Evolutionary conservation across 768 basidiomycete genomes (phyloP).

Genomic region (Lentinula lateritia): DNA sequence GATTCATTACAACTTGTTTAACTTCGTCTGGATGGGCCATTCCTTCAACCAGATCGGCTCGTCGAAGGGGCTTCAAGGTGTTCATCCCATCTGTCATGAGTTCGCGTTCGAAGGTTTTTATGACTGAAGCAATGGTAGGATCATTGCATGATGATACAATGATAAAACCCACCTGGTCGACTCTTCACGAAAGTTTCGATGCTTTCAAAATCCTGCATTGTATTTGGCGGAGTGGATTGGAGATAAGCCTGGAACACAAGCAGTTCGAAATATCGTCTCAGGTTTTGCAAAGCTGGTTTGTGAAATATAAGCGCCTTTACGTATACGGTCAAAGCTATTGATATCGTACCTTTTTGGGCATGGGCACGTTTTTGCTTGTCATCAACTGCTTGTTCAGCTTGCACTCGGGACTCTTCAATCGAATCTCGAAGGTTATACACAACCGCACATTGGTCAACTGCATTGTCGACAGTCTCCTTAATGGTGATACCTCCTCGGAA

Average conservation of each 20-base stretch:
- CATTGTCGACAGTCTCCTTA: slow-evolving; percentile 81
- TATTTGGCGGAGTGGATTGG: slow-evolving; percentile 76
- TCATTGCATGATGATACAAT: background rate
- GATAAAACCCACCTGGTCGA: slow-evolving; percentile 61
- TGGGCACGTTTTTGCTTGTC: slow-evolving; percentile 60
- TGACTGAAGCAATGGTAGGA: slow-evolving; percentile 43
- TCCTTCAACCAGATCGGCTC: slow-evolving; percentile 59
- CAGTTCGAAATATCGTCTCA: slow-evolving; percentile 80
- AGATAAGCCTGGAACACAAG: slow-evolving; percentile 90
- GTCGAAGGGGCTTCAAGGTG: slow-evolving; percentile 77
- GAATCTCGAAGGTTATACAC: slow-evolving; percentile 84
- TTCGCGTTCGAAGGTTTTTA: slow-evolving; percentile 94
- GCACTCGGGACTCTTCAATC: slow-evolving; percentile 77
- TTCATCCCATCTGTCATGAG: slow-evolving; percentile 72
- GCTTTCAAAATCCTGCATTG: slow-evolving; percentile 63
- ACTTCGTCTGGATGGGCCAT: slow-evolving; percentile 90
- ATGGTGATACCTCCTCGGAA: slow-evolving; percentile 82
- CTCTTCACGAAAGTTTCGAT: slow-evolving; percentile 81
- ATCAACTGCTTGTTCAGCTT: slow-evolving; percentile 73
- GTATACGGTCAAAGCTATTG: slow-evolving; percentile 3
- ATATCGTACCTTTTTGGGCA: slow-evolving; percentile 61
- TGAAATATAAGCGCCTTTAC: background rate
- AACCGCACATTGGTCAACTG: slow-evolving; percentile 79
- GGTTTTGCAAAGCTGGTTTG: slow-evolving; percentile 62
- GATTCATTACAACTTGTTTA: slow-evolving; percentile 74